A percentile compares a stretch with the other conserved stretches of the same genome.
Evolutionary conservation across 345 rosid species (phyloP).

Genomic region (Firmiana major): DNA sequence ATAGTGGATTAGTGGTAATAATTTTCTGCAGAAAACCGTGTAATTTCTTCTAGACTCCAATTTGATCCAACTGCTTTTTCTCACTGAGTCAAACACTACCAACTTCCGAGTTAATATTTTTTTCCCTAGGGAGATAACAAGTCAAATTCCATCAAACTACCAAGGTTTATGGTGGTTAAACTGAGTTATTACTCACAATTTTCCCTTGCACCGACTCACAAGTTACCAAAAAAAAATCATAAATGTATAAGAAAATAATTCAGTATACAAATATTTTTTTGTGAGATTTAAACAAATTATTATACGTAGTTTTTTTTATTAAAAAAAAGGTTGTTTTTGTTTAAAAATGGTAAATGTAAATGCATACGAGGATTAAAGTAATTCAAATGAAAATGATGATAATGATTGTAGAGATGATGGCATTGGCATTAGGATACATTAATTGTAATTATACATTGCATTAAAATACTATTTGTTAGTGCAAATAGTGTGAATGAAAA

Average conservation of each 20-base stretch:
- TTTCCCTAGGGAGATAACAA: neutral
- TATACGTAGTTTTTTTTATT: too few species aligned
- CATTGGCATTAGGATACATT: slow-evolving; percentile 18
- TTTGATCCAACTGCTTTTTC: slow-evolving; percentile 2
- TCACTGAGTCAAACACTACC: neutral
- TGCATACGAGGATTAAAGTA: neutral
- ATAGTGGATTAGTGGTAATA: slow-evolving; percentile 5
- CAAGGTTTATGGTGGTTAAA: neutral
- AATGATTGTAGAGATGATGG: slow-evolving; percentile 42
- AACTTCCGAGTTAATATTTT: neutral
- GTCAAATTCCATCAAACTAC: neutral
- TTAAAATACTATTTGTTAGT: slow-evolving; percentile 13
- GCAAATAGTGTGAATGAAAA: slow-evolving; percentile 23
- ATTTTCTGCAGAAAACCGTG: slow-evolving; percentile 12
- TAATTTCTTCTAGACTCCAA: neutral
- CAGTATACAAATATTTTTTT: too few species aligned
- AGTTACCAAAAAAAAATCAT: neutral
- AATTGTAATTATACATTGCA: neutral
- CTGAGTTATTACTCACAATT: neutral
- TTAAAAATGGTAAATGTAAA: too few species aligned
- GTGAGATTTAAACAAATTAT: too few species aligned
- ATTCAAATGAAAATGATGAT: neutral
- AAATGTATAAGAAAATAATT: neutral
- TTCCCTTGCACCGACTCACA: slow-evolving; percentile 14
- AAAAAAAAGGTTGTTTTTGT: too few species aligned